These are phyloP conservation scores for Bjerkandera adusta DNA, from an alignment of 1,284 basidiomycete genomes.

Conservation along the genomic window DNA sequence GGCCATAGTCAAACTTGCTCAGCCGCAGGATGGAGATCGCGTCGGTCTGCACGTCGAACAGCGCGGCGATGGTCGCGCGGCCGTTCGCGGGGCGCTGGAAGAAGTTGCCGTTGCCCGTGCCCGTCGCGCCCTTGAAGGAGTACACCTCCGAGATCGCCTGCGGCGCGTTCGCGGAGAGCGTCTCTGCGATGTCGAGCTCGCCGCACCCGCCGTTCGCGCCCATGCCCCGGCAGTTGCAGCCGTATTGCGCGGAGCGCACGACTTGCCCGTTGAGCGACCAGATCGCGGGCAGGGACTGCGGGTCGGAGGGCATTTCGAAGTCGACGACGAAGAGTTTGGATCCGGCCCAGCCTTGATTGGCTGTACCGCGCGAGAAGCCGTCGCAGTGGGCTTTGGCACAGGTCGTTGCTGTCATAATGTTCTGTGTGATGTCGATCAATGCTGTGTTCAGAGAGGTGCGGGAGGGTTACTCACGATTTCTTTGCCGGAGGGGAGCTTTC, in stretches of 20 bases:
- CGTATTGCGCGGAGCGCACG: slow-evolving; percentile 32
- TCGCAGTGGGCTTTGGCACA: slow-evolving; percentile 22
- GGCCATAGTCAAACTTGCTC: slow-evolving; percentile 24
- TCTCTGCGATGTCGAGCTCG: slow-evolving; percentile 32
- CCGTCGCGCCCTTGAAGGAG: slow-evolving; percentile 32
- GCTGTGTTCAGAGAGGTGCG: neutral
- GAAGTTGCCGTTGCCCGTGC: slow-evolving; percentile 23
- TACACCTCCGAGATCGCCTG: slow-evolving; percentile 32
- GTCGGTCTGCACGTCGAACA: slow-evolving; percentile 29
- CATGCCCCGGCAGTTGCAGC: slow-evolving; percentile 33
- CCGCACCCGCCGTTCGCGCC: slow-evolving; percentile 26
- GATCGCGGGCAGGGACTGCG: slow-evolving; percentile 25
- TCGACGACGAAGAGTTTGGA: slow-evolving; percentile 29
- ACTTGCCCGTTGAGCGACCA: slow-evolving; percentile 32
- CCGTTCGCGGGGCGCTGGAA: slow-evolving; percentile 25
- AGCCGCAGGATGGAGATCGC: slow-evolving; percentile 24
- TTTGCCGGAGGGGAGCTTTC: slow-evolving; percentile 9
- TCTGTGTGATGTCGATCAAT: slow-evolving; percentile 13
- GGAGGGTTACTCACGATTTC: slow-evolving; percentile 13
- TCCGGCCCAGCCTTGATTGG: slow-evolving; percentile 30
- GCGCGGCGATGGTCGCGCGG: slow-evolving; percentile 20
- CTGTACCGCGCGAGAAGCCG: slow-evolving; percentile 31
- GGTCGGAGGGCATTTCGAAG: slow-evolving; percentile 20
- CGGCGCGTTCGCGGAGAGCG: slow-evolving; percentile 20
- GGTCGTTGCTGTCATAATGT: slow-evolving; percentile 25